Conservation (phyloP, 495 filamentous ascomycete genomes). For the Elaphomyces granulatus region DNA sequence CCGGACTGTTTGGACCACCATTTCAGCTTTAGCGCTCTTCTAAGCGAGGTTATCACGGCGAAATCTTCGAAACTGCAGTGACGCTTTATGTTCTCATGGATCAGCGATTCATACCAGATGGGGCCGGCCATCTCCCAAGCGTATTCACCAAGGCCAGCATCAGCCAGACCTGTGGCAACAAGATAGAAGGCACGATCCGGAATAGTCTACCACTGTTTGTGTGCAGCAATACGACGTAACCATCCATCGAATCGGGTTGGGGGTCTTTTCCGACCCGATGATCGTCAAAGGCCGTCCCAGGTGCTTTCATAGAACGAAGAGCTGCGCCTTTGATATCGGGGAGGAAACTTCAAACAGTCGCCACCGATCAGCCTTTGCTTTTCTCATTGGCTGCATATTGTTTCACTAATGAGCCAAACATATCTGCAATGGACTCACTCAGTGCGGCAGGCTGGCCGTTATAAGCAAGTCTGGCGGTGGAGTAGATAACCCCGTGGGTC, state of each 20-base stretch:
- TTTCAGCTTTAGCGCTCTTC: too few species aligned
- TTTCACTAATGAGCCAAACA: constrained; percentile 40
- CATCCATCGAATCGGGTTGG: constrained; percentile 26
- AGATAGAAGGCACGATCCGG: constrained; percentile 39
- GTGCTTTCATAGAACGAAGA: constrained; percentile 35
- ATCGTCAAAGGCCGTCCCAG: constrained; percentile 34
- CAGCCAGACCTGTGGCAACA: too few species aligned
- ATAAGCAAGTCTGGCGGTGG: constrained; percentile 30
- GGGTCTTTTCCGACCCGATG: constrained; percentile 33
- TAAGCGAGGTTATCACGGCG: constrained; percentile 12
- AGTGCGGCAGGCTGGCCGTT: constrained; percentile 30
- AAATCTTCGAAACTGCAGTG: constrained; percentile 7
- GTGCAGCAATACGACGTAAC: constrained; percentile 15
- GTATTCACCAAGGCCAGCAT: constrained; percentile 33
- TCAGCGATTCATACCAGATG: constrained; percentile 35
- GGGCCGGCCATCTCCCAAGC: constrained; percentile 37
- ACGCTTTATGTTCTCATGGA: not conserved
- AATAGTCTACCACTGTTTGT: constrained; percentile 32
- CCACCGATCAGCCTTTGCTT: too few species aligned
- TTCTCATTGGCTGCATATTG: constrained; percentile 31
- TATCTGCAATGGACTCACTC: constrained; percentile 39
- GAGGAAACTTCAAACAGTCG: too few species aligned
- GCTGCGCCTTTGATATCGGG: constrained; percentile 30
- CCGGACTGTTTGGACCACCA: too few species aligned
- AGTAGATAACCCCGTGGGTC: constrained; percentile 35